Evolutionary conservation across 176 grass and related monocot species (phyloP).

Genomic region (Hyparrhenia diplandra): DNA sequence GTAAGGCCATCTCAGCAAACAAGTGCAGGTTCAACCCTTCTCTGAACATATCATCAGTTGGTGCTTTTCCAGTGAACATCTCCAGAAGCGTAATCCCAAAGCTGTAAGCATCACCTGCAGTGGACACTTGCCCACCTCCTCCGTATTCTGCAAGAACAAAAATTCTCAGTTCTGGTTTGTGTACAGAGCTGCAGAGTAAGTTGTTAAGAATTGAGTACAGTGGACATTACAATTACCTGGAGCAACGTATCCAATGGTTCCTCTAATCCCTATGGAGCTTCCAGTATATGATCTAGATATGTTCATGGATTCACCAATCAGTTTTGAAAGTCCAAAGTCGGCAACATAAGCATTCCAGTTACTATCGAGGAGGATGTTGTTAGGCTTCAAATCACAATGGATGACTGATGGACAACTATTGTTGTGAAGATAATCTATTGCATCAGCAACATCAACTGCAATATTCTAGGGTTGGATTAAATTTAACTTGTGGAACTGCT

Average conservation of each 20-base stretch:
- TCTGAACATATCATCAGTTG: too few species aligned
- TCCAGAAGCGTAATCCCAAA: too few species aligned
- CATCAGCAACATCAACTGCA: conserved; percentile 26
- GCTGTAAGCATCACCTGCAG: not conserved
- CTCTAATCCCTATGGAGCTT: conserved; percentile 15
- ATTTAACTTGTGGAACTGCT: too few species aligned
- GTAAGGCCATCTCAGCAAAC: conserved; percentile 2
- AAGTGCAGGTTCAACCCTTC: not conserved
- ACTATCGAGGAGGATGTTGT: not conserved
- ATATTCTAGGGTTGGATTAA: too few species aligned
- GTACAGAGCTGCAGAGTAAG: too few species aligned
- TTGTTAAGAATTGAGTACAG: too few species aligned
- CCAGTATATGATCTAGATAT: not conserved
- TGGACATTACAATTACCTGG: too few species aligned
- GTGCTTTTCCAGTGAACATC: too few species aligned
- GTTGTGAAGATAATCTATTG: conserved; percentile 42
- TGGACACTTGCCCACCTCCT: conserved; percentile 8
- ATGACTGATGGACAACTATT: conserved; percentile 8
- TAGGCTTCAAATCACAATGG: conserved; percentile 35
- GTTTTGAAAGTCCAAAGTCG: conserved; percentile 29
- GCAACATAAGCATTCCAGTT: conserved; percentile 32
- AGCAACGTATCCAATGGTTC: not conserved
- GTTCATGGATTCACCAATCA: not conserved
- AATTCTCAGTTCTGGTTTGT: too few species aligned
- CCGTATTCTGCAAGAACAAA: conserved; percentile 33